phyloP scores from a whole-genome alignment of 2,329 filamentous ascomycete species.

The Colletotrichum spinosum region DNA sequence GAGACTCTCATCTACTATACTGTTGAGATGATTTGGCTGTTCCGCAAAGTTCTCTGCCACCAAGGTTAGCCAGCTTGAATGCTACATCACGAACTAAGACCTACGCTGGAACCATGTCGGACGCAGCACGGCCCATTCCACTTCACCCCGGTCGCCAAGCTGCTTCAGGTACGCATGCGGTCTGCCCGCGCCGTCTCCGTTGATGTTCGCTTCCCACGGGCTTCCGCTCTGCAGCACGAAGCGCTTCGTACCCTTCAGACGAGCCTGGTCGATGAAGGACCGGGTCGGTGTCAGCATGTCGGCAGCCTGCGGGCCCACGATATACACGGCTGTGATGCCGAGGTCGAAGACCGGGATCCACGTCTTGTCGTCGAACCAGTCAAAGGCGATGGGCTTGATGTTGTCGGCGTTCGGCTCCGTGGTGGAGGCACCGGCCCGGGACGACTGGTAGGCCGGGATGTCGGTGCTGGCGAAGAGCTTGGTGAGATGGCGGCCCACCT shows the following conservation, averaged over 20 bases:
- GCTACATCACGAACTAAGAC: slow-evolving; percentile 29
- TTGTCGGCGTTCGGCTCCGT: slow-evolving; percentile 38
- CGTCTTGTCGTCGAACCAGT: slow-evolving; percentile 57
- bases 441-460: slow-evolving; percentile 50
- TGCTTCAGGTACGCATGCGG: slow-evolving; percentile 53
- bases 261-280: slow-evolving; percentile 55
- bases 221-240: slow-evolving; percentile 59
- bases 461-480: slow-evolving; percentile 45
- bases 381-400: slow-evolving; percentile 50
- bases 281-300: slow-evolving; percentile 49
- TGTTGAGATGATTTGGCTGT: slow-evolving; percentile 39
- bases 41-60: slow-evolving; percentile 57
- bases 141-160: slow-evolving; percentile 47
- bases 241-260: slow-evolving; percentile 49
- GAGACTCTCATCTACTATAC: slow-evolving; percentile 52
- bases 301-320: slow-evolving; percentile 51
- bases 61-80: neutral
- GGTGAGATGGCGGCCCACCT: slow-evolving; percentile 54
- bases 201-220: slow-evolving; percentile 44
- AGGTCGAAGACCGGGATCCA: slow-evolving; percentile 49
- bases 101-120: slow-evolving; percentile 62
- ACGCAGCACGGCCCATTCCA: slow-evolving; percentile 57
- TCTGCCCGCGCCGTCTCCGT: slow-evolving; percentile 48
- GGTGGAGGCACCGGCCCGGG: slow-evolving; percentile 44
- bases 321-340: slow-evolving; percentile 47